phyloP scores from a whole-genome alignment of 805 yeast species.

The Myxozyma neotropica region DNA sequence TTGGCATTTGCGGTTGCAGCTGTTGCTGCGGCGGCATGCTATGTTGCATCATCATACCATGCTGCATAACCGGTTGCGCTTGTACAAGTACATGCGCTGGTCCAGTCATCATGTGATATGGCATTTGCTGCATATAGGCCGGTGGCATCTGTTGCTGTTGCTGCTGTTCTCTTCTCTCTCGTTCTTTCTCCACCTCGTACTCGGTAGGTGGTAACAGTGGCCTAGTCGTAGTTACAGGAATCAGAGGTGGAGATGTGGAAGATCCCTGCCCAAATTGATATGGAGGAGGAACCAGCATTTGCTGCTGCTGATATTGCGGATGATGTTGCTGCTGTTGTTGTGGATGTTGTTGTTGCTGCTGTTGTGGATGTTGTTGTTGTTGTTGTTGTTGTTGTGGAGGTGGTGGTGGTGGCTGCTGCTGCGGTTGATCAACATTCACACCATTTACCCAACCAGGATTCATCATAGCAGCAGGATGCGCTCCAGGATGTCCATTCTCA shows the following conservation, averaged over 20 bases:
- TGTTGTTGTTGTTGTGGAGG: not conserved
- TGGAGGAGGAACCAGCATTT: not conserved
- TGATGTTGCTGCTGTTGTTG: constrained; percentile 5
- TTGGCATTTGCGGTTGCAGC: not conserved
- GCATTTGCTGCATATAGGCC: not conserved
- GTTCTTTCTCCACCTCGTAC: constrained; percentile 7
- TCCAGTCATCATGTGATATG: not conserved
- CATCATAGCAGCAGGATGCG: too few relatives aligned
- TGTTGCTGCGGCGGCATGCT: not conserved
- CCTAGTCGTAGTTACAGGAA: constrained; percentile 15
- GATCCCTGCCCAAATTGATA: not conserved
- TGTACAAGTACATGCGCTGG: not conserved
- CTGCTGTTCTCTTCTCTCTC: not conserved
- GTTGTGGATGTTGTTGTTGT: not conserved
- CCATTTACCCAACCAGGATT: not conserved
- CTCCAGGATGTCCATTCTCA: not conserved
- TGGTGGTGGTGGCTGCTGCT: constrained; percentile 1
- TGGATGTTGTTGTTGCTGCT: not conserved
- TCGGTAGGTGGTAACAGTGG: constrained; percentile 13
- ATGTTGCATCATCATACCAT: not conserved
- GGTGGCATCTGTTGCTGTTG: not conserved
- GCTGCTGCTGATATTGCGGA: constrained; percentile 7
- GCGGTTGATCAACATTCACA: not conserved
- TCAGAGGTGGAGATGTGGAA: constrained; percentile 14
- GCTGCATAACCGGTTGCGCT: not conserved